These are phyloP conservation scores for Fagus crenata DNA, from an alignment of 306 rosid genomes.

Conservation along the genomic window DNA sequence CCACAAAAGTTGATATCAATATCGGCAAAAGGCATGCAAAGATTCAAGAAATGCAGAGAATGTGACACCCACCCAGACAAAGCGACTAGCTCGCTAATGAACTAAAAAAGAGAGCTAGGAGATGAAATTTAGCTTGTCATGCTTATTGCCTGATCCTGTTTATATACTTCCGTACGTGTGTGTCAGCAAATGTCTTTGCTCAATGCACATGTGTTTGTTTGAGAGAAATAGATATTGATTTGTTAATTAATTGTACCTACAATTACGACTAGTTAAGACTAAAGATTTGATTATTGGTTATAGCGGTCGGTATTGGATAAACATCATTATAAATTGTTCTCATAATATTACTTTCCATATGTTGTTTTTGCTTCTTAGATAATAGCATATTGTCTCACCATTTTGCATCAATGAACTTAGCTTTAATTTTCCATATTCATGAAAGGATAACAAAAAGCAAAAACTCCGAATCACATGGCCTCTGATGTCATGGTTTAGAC, in stretches of 20 bases:
- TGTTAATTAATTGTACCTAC: slow-evolving; percentile 26
- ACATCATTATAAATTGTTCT: neutral
- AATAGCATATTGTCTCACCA: no score
- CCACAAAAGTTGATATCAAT: neutral
- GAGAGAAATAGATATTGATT: neutral
- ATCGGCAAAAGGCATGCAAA: slow-evolving; percentile 6
- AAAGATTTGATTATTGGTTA: neutral
- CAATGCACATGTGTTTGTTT: neutral
- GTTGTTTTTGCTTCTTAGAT: no score
- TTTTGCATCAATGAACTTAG: no score
- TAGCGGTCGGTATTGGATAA: neutral
- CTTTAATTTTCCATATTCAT: no score
- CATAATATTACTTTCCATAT: no score
- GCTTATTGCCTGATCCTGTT: neutral
- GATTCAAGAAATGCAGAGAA: slow-evolving; percentile 44
- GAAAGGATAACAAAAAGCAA: no score
- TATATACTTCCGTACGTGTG: neutral
- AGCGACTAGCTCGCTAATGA: slow-evolving; percentile 8
- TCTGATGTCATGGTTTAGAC: no score
- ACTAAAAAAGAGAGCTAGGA: slow-evolving; percentile 21
- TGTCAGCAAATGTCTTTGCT: neutral
- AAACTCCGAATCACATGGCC: no score
- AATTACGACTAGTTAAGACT: neutral
- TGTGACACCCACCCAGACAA: slow-evolving; percentile 29
- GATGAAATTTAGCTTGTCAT: neutral